A percentile compares a stretch with the other conserved stretches of the same genome.
phyloP scores from a whole-genome alignment of 176 grass and related monocot species.

The Avena sativa region DNA sequence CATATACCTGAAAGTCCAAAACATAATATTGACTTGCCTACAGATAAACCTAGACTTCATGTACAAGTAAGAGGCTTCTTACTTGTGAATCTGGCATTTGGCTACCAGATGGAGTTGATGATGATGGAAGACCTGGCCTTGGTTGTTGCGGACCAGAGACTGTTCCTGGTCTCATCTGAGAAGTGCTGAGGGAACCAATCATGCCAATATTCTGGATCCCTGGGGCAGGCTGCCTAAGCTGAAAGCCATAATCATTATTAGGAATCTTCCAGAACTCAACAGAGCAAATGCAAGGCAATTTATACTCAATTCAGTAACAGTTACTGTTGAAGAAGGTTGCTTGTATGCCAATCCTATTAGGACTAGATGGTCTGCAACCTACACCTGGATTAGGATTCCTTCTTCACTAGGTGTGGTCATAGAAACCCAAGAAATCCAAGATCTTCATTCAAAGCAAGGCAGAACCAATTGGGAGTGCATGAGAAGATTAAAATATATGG shows the following conservation, averaged over 20 bases:
- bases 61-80: slow-evolving; percentile 41
- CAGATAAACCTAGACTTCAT: slow-evolving; percentile 8
- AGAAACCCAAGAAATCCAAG: not conserved
- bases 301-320: not conserved
- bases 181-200: slow-evolving; percentile 64
- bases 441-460: not conserved
- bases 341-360: not conserved
- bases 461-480: not conserved
- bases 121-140: slow-evolving; percentile 62
- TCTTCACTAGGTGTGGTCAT: not conserved
- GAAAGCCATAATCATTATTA: slow-evolving; percentile 43
- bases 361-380: not conserved
- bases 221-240: slow-evolving; percentile 76
- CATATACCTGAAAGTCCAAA: slow-evolving; percentile 13
- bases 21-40: slow-evolving; percentile 12
- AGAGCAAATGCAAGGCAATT: not conserved
- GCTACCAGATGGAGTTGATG: slow-evolving; percentile 67
- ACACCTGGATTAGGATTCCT: not conserved
- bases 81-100: slow-evolving; percentile 73
- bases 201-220: slow-evolving; percentile 89
- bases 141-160: slow-evolving; percentile 56
- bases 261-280: slow-evolving; percentile 25
- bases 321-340: not conserved
- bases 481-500: not conserved
- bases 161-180: slow-evolving; percentile 71